A percentile compares a stretch with the other conserved stretches of the same genome.
Evolutionary conservation across 768 basidiomycete species (phyloP).

Genomic region (Rhizopogon rudus): DNA sequence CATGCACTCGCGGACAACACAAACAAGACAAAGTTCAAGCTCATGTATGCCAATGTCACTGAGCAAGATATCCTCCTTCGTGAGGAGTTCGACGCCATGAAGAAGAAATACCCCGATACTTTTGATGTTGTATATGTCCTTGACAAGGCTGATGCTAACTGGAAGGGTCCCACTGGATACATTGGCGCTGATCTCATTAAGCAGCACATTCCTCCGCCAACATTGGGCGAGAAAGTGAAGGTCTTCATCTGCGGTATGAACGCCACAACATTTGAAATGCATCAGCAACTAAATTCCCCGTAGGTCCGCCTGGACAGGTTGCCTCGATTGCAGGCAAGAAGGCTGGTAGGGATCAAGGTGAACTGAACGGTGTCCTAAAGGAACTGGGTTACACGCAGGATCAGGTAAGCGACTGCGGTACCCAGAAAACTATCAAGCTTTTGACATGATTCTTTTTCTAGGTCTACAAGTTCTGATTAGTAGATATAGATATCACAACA

Average conservation of each 20-base stretch:
- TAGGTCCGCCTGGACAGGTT: slow-evolving; percentile 85
- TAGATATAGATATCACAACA: not conserved
- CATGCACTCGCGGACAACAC: slow-evolving; percentile 66
- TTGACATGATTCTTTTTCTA: slow-evolving; percentile 8
- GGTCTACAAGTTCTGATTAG: slow-evolving; percentile 38
- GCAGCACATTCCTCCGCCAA: slow-evolving; percentile 62
- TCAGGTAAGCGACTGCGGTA: slow-evolving; percentile 50
- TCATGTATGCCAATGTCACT: slow-evolving; percentile 87
- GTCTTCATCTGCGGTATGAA: slow-evolving; percentile 81
- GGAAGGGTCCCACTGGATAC: slow-evolving; percentile 71
- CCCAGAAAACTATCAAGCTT: not conserved
- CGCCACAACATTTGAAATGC: not conserved
- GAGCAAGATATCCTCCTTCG: slow-evolving; percentile 88
- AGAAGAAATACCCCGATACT: slow-evolving; percentile 61
- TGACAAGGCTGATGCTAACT: slow-evolving; percentile 61
- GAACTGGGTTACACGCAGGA: slow-evolving; percentile 81
- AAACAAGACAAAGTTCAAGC: slow-evolving; percentile 93
- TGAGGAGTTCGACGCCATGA: slow-evolving; percentile 66
- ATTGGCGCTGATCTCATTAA: slow-evolving; percentile 69
- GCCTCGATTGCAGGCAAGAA: slow-evolving; percentile 86
- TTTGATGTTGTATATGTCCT: slow-evolving; percentile 85
- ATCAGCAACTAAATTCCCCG: not conserved
- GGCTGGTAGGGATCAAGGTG: slow-evolving; percentile 82
- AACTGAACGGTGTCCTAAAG: slow-evolving; percentile 76
- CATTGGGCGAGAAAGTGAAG: slow-evolving; percentile 74